Conservation (phyloP, 1,284 basidiomycete genomes). For the Tremellales sp. region DNA sequence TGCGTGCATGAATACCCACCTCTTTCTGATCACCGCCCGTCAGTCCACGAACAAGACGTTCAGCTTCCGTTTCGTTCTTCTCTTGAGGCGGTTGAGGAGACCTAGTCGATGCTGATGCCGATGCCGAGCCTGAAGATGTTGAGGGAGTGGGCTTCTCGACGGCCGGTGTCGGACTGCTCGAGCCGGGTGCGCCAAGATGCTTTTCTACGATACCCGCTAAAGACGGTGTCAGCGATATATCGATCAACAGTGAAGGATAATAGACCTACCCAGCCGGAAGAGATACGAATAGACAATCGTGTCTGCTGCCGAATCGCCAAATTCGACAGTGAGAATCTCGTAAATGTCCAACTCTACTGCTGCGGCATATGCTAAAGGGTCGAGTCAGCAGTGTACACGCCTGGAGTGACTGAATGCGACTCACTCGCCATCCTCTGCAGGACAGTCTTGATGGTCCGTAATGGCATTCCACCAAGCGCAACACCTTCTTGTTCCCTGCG, state of each 20-base stretch:
- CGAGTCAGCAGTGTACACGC: neutral
- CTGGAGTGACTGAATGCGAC: conserved; percentile 29
- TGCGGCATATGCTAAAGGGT: conserved; percentile 36
- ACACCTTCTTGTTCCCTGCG: conserved; percentile 82
- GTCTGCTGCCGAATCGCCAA: conserved; percentile 48
- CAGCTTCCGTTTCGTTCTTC: conserved; percentile 17
- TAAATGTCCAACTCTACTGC: conserved; percentile 39
- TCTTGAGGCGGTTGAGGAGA: neutral
- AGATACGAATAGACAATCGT: conserved; percentile 50
- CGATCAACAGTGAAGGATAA: no score
- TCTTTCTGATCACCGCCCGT: conserved; percentile 18
- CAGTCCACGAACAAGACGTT: conserved; percentile 20
- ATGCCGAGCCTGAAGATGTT: no score
- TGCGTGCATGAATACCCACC: conserved; percentile 12
- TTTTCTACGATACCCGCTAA: no score
- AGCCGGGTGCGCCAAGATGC: neutral
- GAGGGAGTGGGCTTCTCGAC: no score
- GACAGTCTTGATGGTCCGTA: conserved; percentile 95
- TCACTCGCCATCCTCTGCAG: conserved; percentile 90
- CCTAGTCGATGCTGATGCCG: no score
- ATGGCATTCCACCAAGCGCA: conserved; percentile 92
- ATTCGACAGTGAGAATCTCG: conserved; percentile 43
- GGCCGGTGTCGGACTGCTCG: neutral
- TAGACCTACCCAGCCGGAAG: conserved; percentile 65
- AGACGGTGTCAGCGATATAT: no score